phyloP scores from a whole-genome alignment of 495 filamentous ascomycete species.

The Talaromyces proteolyticus region DNA sequence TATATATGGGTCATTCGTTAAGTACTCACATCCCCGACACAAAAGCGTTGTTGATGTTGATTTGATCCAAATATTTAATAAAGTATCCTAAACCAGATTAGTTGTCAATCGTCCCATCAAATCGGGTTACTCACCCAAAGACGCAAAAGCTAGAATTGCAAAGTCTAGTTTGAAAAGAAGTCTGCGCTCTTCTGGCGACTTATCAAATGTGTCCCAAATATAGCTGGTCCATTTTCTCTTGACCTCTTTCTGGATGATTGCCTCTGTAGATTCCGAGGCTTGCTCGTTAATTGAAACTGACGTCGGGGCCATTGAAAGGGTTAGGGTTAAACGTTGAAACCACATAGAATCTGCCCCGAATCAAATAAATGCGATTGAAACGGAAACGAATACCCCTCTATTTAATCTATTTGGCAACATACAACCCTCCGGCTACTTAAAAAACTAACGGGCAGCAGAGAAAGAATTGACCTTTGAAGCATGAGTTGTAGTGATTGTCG shows the following conservation, averaged over 20 bases:
- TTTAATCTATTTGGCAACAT: neutral
- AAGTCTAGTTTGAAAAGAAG: slow-evolving; percentile 57
- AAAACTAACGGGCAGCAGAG: neutral
- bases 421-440: neutral
- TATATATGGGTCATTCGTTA: neutral
- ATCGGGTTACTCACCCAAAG: slow-evolving; percentile 25
- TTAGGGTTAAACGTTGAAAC: neutral
- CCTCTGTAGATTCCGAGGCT: slow-evolving; percentile 5
- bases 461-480: neutral
- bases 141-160: slow-evolving; percentile 48
- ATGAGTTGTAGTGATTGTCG: neutral
- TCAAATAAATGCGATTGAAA: neutral
- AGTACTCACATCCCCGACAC: slow-evolving; percentile 34
- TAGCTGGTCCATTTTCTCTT: slow-evolving; percentile 37
- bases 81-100: slow-evolving; percentile 39
- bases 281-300: slow-evolving; percentile 12
- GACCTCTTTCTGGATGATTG: slow-evolving; percentile 14
- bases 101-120: too few relatives aligned
- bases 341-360: too few relatives aligned
- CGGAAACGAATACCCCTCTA: neutral
- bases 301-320: slow-evolving; percentile 9
- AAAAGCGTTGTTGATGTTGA: slow-evolving; percentile 54
- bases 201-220: slow-evolving; percentile 58
- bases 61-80: slow-evolving; percentile 53
- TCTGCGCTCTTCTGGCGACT: slow-evolving; percentile 51